Base-by-base conservation (phyloP, 371 early-diverging fungal species). In the Mortierella sp. region DNA sequence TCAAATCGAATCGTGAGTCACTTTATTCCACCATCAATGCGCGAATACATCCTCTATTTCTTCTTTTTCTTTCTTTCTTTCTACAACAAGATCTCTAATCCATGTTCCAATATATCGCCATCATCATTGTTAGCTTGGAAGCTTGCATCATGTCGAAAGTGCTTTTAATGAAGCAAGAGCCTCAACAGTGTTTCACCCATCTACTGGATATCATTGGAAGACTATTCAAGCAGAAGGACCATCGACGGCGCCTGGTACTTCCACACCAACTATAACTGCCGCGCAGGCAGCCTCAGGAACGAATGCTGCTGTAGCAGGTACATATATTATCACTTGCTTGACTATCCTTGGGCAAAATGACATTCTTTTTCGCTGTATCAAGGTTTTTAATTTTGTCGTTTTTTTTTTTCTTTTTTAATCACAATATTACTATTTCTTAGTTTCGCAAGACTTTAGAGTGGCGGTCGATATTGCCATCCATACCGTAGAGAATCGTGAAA, bases 151-250 rank as follows among this genome's bases (percentile, higher is more conserved):
- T 62, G 88, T 93, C 19, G 87, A 92, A 37, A 86, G 89, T 34
- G 93, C 93, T 0, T 94, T 94, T 70, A 90, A 92, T 56, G 86
- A 89, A 58, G 88, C 92, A 3, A 84, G 89, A 56, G 77, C 84
- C 22, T 85, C 89, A 82, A 89, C 90, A 56, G 90, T 90, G 26
- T 95, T 93, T 68, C 90, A 93, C 65, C 95, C 94, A 2, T 85
- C 91, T 0, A 87, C 86, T 17, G 94, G 94, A 15, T 95, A 95
- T 60, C 85, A 86, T n/a, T 95, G 95, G 94, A 89, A 91, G 60
- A 75, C 85, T 19, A 53, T 82, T 9, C 23, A 66, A 12, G 53
- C 49, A 32, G 60, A 49, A 40, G 59, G 53, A 29, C 4, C 75
- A 28, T 22, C 60, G 26, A 28, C 49, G 10, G 19, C 60, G 28